Evolutionary conservation across 768 basidiomycete species (phyloP), one percentile per base, ranked within the genome.

Genomic region (Gymnopilus dilepis): DNA sequence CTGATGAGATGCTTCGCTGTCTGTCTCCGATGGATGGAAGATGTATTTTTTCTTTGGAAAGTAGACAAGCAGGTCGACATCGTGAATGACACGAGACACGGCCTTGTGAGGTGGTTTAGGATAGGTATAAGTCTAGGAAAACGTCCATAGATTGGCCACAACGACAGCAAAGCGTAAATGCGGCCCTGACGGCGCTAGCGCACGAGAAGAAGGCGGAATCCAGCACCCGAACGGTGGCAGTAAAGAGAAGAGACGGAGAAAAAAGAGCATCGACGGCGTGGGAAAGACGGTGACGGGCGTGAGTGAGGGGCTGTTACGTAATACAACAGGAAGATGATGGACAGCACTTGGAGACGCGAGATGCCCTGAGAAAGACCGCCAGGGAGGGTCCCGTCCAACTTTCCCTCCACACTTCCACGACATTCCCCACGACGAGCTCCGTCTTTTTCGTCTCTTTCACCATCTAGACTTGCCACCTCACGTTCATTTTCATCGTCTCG

Each of bases 391-490:
- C 34, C n/a, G 17, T 45, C 54, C 53, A 52, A 60, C 47, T 53
- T 60, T 60, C 47, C 53, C 47, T 26, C 52, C 41, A 28, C 21
- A 51, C 47, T 47, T 47, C 42, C 55, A 64, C 63, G 63, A 64
- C 59, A 58, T 55, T 21, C 40, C 26, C 45, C 34, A 63, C 45
- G 53, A 24, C 19, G 42, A 43, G 28, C 55, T 24, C 58, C 24
- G 34, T 50, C 50, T 53, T 33, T 30, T 50, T 37, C 45, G 38
- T 41, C 40, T 26, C 64, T 53, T 63, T 51, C 54, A 59, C n/a
- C 37, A 62, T 58, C 60, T 65, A 66, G 56, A 60, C 58, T 67
- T 65, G 67, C 69, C 72, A 71, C 60, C 66, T 71, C 71, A 72
- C 71, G 57, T 65, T 70, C 70, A 56, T 69, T 70, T 60, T 48